A percentile compares a stretch with the other conserved stretches of the same genome.
These are phyloP conservation scores for Candida methanosorbosa DNA, from an alignment of 805 yeast species.

Conservation along the genomic window DNA sequence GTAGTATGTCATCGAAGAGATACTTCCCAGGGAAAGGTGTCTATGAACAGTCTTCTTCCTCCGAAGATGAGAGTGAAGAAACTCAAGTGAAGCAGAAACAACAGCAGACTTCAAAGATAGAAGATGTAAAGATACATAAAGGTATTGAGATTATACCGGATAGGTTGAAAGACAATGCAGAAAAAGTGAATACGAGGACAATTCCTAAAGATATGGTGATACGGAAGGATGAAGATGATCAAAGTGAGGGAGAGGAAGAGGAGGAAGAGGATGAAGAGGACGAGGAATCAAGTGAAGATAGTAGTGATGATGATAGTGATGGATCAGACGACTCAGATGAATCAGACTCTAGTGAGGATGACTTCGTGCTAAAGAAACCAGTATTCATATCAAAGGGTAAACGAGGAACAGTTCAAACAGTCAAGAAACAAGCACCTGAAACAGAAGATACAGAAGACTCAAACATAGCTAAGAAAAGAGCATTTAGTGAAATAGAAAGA, in stretches of 20 bases:
- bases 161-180: not conserved
- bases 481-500: slow-evolving; percentile 18
- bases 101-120: not conserved
- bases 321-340: not conserved
- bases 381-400: slow-evolving; percentile 17
- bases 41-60: slow-evolving; percentile 2
- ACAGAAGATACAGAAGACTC: not conserved
- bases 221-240: not conserved
- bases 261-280: not conserved
- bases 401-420: slow-evolving; percentile 4
- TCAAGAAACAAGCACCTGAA: slow-evolving; percentile 1
- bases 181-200: not conserved
- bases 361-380: not conserved
- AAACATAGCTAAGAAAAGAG: slow-evolving; percentile 6
- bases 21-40: slow-evolving; percentile 2
- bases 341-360: not conserved
- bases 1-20: too few relatives aligned
- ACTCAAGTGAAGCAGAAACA: not conserved
- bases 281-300: not conserved
- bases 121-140: not conserved
- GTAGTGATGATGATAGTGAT: slow-evolving; percentile 1
- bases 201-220: not conserved
- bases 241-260: not conserved
- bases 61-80: not conserved
- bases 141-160: too few relatives aligned